Evolutionary conservation across 2,329 filamentous ascomycete species (phyloP).

Genomic region (Tympanopsis confertula): DNA sequence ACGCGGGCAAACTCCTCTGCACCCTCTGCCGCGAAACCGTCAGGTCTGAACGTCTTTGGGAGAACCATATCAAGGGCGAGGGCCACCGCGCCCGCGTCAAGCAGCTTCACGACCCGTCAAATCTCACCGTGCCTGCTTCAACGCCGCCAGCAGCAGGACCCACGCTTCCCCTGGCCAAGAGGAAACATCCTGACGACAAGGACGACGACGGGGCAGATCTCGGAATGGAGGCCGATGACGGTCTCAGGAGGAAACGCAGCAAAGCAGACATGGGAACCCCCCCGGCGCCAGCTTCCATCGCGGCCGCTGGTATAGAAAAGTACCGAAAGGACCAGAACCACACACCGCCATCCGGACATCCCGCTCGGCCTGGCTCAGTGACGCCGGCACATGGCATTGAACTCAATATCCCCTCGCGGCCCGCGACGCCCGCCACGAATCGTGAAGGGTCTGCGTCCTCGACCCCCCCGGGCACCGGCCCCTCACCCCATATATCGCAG

Average conservation of each 20-base stretch:
- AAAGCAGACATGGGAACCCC: conserved; percentile 19
- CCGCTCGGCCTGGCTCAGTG: conserved; percentile 33
- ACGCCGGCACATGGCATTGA: conserved; percentile 44
- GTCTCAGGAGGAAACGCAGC: conserved; percentile 31
- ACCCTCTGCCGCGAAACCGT: conserved; percentile 52
- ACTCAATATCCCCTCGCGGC: conserved; percentile 51
- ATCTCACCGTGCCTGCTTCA: neutral
- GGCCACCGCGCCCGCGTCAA: conserved; percentile 25
- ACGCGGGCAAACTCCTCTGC: conserved; percentile 57
- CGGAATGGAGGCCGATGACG: conserved; percentile 15
- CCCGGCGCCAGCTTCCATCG: conserved; percentile 5
- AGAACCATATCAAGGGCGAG: conserved; percentile 41
- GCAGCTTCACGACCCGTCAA: conserved; percentile 7
- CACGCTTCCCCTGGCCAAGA: conserved; percentile 10
- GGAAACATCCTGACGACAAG: conserved; percentile 15
- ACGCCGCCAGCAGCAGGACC: conserved; percentile 4
- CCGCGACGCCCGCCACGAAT: conserved; percentile 41
- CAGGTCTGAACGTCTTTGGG: conserved; percentile 58
- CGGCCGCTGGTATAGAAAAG: conserved; percentile 6
- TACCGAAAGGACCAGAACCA: conserved; percentile 11
- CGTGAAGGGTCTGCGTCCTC: conserved; percentile 25
- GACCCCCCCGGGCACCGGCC: conserved; percentile 17
- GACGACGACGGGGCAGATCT: conserved; percentile 1
- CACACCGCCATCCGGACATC: conserved; percentile 27
- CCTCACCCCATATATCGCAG: conserved; percentile 23